These are phyloP conservation scores for Bonia amplexicaulis DNA, from an alignment of 176 grass and related monocot genomes.

Conservation along the genomic window DNA sequence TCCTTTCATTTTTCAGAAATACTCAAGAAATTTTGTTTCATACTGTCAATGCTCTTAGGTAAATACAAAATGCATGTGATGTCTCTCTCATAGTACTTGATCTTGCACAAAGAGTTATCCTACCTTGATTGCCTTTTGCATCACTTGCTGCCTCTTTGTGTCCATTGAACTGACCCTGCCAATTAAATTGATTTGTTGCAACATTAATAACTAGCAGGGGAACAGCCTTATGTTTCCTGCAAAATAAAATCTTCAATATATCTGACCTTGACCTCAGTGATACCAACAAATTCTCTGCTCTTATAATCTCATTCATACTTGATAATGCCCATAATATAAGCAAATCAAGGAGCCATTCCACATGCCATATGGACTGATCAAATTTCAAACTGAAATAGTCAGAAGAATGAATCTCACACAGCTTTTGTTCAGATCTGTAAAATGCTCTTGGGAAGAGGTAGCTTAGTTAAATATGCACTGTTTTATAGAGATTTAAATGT, in stretches of 20 bases:
- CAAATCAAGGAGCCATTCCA: slow-evolving; percentile 72
- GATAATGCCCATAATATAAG: slow-evolving; percentile 59
- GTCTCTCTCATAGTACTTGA: neutral
- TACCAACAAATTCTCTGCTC: slow-evolving; percentile 50
- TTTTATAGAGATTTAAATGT: neutral
- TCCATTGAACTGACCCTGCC: slow-evolving; percentile 51
- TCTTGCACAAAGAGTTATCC: neutral
- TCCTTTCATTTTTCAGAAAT: neutral
- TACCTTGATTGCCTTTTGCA: slow-evolving; percentile 58
- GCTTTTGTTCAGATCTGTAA: neutral
- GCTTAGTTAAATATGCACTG: neutral
- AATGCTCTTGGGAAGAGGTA: neutral
- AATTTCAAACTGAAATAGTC: slow-evolving; percentile 11
- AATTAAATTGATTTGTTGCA: neutral
- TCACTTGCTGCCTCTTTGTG: slow-evolving; percentile 35
- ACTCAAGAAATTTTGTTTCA: neutral
- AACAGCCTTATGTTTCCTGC: neutral
- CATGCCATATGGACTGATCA: slow-evolving; percentile 53
- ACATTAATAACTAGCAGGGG: neutral
- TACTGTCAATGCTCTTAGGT: neutral
- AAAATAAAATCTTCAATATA: neutral
- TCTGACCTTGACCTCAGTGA: slow-evolving; percentile 60
- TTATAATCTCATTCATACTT: slow-evolving; percentile 37
- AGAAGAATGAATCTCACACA: slow-evolving; percentile 16
- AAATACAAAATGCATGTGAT: neutral